A percentile compares a stretch with the other conserved stretches of the same genome.
Conservation (phyloP, 805 yeast species). For the Wickerhamiella allomyrinae region DNA sequence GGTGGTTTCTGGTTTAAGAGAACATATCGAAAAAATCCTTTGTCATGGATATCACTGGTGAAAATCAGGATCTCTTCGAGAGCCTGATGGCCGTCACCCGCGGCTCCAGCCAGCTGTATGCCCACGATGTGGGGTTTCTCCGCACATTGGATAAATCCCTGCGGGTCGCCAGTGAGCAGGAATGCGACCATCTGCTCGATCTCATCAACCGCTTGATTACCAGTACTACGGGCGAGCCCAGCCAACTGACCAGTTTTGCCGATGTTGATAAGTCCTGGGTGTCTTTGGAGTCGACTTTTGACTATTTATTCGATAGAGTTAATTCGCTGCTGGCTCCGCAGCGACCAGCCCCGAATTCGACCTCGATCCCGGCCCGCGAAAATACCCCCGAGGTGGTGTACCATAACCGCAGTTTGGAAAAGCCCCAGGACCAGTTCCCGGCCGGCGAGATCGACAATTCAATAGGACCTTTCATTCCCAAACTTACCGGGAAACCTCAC, state of each 20-base stretch:
- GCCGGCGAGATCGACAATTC: slow-evolving; percentile 47
- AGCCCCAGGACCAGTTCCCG: slow-evolving; percentile 30
- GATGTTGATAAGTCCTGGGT: slow-evolving; percentile 44
- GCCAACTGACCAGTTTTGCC: slow-evolving; percentile 29
- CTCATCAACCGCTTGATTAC: slow-evolving; percentile 20
- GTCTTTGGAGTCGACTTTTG: slow-evolving; percentile 46
- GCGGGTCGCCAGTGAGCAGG: slow-evolving; percentile 28
- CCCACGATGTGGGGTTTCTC: slow-evolving; percentile 70
- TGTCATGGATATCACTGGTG: slow-evolving; percentile 14
- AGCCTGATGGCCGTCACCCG: slow-evolving; percentile 45
- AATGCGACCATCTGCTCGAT: slow-evolving; percentile 20
- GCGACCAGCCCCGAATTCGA: neutral
- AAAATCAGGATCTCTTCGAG: slow-evolving; percentile 26
- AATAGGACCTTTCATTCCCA: slow-evolving; percentile 68
- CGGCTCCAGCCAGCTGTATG: slow-evolving; percentile 52
- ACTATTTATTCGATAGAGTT: slow-evolving; percentile 57
- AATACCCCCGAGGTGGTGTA: slow-evolving; percentile 15
- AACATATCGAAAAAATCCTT: slow-evolving; percentile 1
- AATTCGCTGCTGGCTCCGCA: neutral
- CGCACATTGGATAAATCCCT: slow-evolving; percentile 42
- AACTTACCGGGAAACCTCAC: slow-evolving; percentile 57
- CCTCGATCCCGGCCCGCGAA: neutral
- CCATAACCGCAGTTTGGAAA: slow-evolving; percentile 22
- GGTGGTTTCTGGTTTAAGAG: too few relatives aligned
- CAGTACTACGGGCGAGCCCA: slow-evolving; percentile 18